Conservation (phyloP, 176 grass and related monocot species). For the Microstegium vimineum region DNA sequence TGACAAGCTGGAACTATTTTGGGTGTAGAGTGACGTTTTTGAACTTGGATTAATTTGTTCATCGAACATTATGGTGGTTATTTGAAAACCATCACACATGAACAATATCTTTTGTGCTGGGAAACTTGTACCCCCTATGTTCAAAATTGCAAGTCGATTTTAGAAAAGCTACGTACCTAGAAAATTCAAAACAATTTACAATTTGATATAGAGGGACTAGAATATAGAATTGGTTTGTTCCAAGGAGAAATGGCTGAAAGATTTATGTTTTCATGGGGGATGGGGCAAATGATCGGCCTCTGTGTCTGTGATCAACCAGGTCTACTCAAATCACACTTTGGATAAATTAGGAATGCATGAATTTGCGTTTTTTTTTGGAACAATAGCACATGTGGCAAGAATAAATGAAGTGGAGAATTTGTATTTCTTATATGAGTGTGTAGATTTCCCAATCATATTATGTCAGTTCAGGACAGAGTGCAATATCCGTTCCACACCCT, state of each 20-base stretch:
- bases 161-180: neutral
- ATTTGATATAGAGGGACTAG: neutral
- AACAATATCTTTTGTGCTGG: neutral
- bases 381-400: neutral
- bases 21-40: neutral
- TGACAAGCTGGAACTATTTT: neutral
- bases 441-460: neutral
- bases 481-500: neutral
- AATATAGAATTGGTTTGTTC: neutral
- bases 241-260: neutral
- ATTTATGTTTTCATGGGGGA: neutral
- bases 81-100: neutral
- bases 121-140: neutral
- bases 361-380: neutral
- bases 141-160: neutral
- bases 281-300: neutral
- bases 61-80: neutral
- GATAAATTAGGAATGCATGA: neutral
- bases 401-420: neutral
- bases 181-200: neutral
- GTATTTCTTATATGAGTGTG: neutral
- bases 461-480: neutral
- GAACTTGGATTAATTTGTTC: neutral
- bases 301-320: neutral
- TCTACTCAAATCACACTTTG: neutral